These are phyloP conservation scores for Amauroascus verrucosus DNA, from an alignment of 2,329 filamentous ascomycete genomes.

Conservation along the genomic window DNA sequence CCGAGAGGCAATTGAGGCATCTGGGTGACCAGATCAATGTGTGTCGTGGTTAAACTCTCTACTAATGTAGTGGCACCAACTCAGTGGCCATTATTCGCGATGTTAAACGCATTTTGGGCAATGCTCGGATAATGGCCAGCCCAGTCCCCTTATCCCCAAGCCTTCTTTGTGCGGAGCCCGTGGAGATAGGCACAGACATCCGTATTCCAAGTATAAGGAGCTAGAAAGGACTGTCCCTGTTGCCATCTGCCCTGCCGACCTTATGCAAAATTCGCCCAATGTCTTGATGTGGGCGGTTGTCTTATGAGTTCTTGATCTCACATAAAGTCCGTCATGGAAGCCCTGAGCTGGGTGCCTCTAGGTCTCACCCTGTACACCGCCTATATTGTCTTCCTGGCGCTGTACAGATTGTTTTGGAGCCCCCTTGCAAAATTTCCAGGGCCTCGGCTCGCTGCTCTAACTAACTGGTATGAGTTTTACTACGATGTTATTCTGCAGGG, in stretches of 20 bases:
- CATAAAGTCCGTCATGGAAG: background rate
- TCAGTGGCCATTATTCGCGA: background rate
- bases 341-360: background rate
- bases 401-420: constrained; percentile 18
- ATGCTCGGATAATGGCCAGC: background rate
- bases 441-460: constrained; percentile 19
- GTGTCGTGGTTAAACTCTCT: background rate
- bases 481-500: constrained; percentile 21
- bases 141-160: background rate
- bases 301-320: background rate
- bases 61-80: too few relatives aligned
- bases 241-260: background rate
- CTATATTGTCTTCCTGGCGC: constrained; percentile 10
- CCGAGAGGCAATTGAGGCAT: background rate
- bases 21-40: background rate
- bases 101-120: background rate
- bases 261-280: background rate
- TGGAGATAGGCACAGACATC: background rate
- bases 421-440: constrained; percentile 20
- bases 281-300: background rate
- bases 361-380: background rate
- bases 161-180: background rate
- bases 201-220: background rate
- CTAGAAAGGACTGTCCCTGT: background rate
- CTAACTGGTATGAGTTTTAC: constrained; percentile 24